Evolutionary conservation across 805 yeast genomes (phyloP).

Genomic region (Candida yuanshanica): DNA sequence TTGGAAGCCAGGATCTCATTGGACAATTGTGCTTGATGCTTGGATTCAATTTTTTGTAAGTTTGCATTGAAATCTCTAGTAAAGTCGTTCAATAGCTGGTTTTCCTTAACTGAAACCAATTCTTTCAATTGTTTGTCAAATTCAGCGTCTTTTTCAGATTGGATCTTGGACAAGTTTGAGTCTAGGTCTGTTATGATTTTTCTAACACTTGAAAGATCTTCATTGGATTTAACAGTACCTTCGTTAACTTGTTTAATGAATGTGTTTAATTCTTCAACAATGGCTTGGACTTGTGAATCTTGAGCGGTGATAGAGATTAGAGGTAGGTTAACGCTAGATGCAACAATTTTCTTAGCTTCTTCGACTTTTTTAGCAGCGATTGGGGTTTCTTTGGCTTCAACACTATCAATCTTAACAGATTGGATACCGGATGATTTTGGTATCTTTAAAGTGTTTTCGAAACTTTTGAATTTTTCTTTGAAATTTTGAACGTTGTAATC

Average conservation of each 20-base stretch:
- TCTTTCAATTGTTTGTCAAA: constrained; percentile 18
- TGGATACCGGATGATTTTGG: constrained; percentile 34
- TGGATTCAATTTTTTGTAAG: constrained; percentile 52
- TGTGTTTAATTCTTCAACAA: constrained; percentile 21
- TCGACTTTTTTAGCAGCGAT: constrained; percentile 7
- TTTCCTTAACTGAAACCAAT: constrained; percentile 35
- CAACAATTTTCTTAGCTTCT: constrained; percentile 12
- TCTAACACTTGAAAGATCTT: constrained; percentile 11
- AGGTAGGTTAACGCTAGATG: constrained; percentile 13
- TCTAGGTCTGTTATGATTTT: constrained; percentile 17
- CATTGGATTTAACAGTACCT: constrained; percentile 14
- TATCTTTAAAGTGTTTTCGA: constrained; percentile 34
- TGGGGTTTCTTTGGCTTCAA: constrained; percentile 10
- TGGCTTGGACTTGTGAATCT: constrained; percentile 23
- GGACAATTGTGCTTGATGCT: constrained; percentile 50
- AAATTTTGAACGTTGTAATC: constrained; percentile 30
- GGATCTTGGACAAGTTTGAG: constrained; percentile 13
- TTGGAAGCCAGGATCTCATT: constrained; percentile 66
- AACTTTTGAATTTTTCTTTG: constrained; percentile 31
- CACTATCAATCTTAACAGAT: constrained; percentile 27
- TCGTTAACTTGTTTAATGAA: constrained; percentile 20
- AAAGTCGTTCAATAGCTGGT: constrained; percentile 52
- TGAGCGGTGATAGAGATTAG: constrained; percentile 26
- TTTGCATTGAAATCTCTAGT: constrained; percentile 57
- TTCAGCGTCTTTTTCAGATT: constrained; percentile 8